Base-by-base conservation (phyloP, 2,329 filamentous ascomycete species). In the Monosporascus sp. region DNA sequence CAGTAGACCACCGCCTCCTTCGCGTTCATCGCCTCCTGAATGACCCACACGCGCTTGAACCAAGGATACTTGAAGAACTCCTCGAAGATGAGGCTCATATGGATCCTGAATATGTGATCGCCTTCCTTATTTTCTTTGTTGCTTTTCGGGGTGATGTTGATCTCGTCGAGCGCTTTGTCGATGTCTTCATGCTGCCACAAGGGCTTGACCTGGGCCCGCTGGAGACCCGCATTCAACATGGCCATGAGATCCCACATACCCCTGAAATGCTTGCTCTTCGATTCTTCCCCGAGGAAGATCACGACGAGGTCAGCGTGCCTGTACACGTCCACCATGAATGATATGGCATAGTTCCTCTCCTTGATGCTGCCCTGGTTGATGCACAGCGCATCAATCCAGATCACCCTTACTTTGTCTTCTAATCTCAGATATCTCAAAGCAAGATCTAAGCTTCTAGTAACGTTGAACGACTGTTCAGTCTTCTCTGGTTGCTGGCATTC, bases 291-390 rank as follows among this genome's bases (percentile, higher is more conserved):
- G n/a, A 51, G 26, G 18, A 51, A 51, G 8, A 51, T n/a, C 15
- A 51, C 28, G 14, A 51, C 50, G 5, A 20, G 28, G 18, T 37
- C 37, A 24, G 50, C 41, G 22, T 15, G 38, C n/a, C 41, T 51
- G 20, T 51, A 51, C 2, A 51, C 43, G 18, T 51, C 50, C 15
- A 48, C 50, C 41, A 51, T 51, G 43, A 51, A 51, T 2, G 50
- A 44, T n/a, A 51, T 51, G 40, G 50, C 50, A 20, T 51, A 48
- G 43, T 51, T 51, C 1, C 50, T 31, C n/a, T 51, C 50, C 37
- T 44, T 41, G 20, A 51, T 51, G 26, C 50, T 51, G 17, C 50
- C 50, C n/a, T 51, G 50, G 28, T 51, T 51, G 20, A 51, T 51
- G 18, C 50, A 51, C 14, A 51, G 43, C 22, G 50, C 50, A 22